Evolutionary conservation across 129 eudicot genomes (phyloP).

Genomic region (Flaveria ramosissima): DNA sequence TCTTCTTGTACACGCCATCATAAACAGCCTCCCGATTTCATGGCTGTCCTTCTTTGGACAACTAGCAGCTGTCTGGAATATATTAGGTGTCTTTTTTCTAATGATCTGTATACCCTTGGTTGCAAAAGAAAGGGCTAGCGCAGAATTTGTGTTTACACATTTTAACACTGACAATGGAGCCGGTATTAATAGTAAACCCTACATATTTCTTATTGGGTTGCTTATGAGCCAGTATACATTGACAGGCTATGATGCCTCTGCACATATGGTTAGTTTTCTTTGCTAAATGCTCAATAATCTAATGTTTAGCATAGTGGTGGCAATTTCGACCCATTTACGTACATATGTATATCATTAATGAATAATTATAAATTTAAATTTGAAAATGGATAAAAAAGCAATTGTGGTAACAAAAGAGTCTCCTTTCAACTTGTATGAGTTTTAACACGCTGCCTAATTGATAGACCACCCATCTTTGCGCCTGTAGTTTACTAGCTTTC

Average conservation of each 20-base stretch:
- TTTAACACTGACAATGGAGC: conserved; percentile 77
- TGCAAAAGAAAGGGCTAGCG: conserved; percentile 70
- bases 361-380: not conserved
- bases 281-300: not conserved
- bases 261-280: conserved; percentile 81
- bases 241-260: conserved; percentile 99
- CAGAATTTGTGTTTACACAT: conserved; percentile 85
- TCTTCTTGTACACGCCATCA: conserved; percentile 69
- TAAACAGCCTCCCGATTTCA: conserved; percentile 90
- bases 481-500: conserved; percentile 2
- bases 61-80: conserved; percentile 92
- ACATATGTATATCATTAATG: not conserved
- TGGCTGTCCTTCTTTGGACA: conserved; percentile 89
- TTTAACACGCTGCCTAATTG: not conserved
- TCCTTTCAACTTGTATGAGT: not conserved
- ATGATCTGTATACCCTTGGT: conserved; percentile 84
- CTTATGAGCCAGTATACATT: conserved; percentile 97
- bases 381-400: too few species aligned
- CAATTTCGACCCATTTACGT: not conserved
- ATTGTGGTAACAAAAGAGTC: not conserved
- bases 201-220: conserved; percentile 87
- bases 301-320: not conserved
- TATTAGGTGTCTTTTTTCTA: conserved; percentile 85
- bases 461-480: not conserved
- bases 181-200: conserved; percentile 63